Percentiles rank a stretch among this genome's conserved stretches.
These are phyloP conservation scores for Pseudogymnoascus pannorum DNA, from an alignment of 2,329 filamentous ascomycete species.

Conservation along the genomic window DNA sequence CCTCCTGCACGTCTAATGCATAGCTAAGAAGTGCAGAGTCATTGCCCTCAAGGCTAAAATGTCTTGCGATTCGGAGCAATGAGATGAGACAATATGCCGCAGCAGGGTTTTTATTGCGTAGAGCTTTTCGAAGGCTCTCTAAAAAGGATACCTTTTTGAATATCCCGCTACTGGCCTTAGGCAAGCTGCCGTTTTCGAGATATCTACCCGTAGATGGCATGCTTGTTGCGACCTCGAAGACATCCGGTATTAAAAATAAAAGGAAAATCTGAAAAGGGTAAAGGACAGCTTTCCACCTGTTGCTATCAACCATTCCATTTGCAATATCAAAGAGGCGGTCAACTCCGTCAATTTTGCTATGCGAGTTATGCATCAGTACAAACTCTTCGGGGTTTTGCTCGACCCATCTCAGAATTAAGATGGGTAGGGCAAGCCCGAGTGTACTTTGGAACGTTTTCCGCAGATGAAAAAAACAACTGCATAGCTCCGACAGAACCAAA, in stretches of 20 bases:
- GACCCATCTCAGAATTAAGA: constrained; percentile 59
- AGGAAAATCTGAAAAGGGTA: constrained; percentile 57
- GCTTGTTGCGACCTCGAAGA: constrained; percentile 63
- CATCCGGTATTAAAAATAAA: constrained; percentile 57
- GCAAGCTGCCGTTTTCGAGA: constrained; percentile 31
- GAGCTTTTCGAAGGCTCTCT: constrained; percentile 53
- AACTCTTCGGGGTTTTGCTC: constrained; percentile 59
- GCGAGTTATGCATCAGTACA: constrained; percentile 52
- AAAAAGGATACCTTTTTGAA: constrained; percentile 60
- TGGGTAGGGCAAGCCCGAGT: constrained; percentile 53
- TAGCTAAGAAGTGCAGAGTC: constrained; percentile 54
- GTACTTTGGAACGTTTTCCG: constrained; percentile 57
- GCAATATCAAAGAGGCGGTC: constrained; percentile 66
- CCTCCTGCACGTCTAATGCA: constrained; percentile 62
- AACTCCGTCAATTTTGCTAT: constrained; percentile 55
- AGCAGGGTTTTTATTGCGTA: constrained; percentile 58
- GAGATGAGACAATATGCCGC: constrained; percentile 60
- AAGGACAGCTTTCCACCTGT: constrained; percentile 46
- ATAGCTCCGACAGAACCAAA: constrained; percentile 56
- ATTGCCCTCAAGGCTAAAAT: constrained; percentile 51
- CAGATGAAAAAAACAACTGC: constrained; percentile 60
- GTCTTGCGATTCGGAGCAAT: constrained; percentile 54
- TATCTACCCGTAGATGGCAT: constrained; percentile 28
- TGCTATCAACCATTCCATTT: constrained; percentile 52
- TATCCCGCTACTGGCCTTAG: constrained; percentile 54